Evolutionary conservation across 257 asterid species (phyloP), one percentile per base, ranked within the genome.

Genomic region (Solanum raphanifolium): DNA sequence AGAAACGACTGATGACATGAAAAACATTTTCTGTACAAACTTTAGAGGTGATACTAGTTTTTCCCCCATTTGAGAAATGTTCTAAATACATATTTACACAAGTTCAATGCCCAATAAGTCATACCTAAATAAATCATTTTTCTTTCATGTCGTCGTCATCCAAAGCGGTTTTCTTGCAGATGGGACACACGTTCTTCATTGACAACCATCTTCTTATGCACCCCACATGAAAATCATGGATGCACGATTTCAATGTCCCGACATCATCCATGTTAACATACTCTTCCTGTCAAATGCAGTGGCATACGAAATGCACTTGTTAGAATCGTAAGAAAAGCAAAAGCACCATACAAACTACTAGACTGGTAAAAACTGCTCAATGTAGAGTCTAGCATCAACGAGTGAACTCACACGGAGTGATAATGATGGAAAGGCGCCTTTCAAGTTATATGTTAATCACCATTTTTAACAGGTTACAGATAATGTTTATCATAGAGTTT

Each of bases 131-230:
- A 81, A 34, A 81, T 81, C 85, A 81, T 81, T 81, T 46, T 81
- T 29, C 85, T 10, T 46, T 81, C 89, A 27, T 29, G 29, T 68
- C 86, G 71, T 68, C 87, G 71, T 92, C 95, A 85, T 43, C 69
- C 66, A 89, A 60, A 38, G 95, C 95, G 83, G 98, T 29, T 29
- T 35, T 86, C 90, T 95, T 95, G 93, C 98, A 94, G 87, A 95
- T 94, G 10, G 98, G 98, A 31, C 88, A 86, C 20, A 32, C 84
- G 6, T 94, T 94, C 93, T 95, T 95, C 91, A 95, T 88, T 13
- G 98, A 93, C 43, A 95, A 79, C 98, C 98, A 95, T 91, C 90
- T 95, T 46, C 91, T 88, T 86, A 95, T 92, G 87, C 98, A 95
- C 10, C 89, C 87, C 83, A 92, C 94, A 86, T 95, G 98, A 88